These are phyloP conservation scores for Phytomonas francai DNA, from an alignment of 208 protist genomes.

Conservation along the genomic window DNA sequence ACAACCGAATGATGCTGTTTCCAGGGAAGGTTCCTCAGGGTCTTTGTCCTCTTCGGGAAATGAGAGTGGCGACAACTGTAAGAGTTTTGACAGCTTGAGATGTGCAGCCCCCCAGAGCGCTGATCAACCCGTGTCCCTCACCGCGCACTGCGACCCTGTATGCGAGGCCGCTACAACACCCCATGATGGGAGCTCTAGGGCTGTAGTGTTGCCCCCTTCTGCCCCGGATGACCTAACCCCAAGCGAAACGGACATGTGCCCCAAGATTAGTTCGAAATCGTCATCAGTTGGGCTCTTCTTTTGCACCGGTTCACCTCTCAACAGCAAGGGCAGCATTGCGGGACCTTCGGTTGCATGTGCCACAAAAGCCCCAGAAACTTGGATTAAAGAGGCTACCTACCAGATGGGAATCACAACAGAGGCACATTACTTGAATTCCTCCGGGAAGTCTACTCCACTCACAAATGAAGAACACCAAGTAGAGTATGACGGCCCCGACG, in stretches of 20 bases:
- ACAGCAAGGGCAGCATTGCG: background rate
- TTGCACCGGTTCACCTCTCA: background rate
- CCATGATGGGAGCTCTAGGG: background rate
- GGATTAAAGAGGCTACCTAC: background rate
- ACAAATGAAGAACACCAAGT: background rate
- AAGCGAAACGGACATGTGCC: background rate
- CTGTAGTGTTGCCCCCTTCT: background rate
- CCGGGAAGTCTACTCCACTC: background rate
- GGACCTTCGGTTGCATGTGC: background rate
- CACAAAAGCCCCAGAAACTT: background rate
- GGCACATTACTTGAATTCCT: constrained; percentile 4
- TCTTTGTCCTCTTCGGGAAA: background rate
- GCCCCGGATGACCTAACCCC: background rate
- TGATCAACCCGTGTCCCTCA: background rate
- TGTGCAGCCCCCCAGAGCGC: background rate
- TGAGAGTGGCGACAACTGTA: background rate
- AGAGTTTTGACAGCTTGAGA: background rate
- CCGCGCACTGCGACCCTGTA: background rate
- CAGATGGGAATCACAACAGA: background rate
- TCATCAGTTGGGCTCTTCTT: background rate
- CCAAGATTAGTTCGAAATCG: background rate
- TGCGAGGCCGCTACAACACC: background rate
- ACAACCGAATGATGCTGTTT: background rate
- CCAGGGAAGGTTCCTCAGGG: background rate
- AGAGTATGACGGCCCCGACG: background rate